A percentile compares a stretch with the other conserved stretches of the same genome.
These are phyloP conservation scores for Bacidia rubella DNA, from an alignment of 495 filamentous ascomycete genomes.

Conservation along the genomic window DNA sequence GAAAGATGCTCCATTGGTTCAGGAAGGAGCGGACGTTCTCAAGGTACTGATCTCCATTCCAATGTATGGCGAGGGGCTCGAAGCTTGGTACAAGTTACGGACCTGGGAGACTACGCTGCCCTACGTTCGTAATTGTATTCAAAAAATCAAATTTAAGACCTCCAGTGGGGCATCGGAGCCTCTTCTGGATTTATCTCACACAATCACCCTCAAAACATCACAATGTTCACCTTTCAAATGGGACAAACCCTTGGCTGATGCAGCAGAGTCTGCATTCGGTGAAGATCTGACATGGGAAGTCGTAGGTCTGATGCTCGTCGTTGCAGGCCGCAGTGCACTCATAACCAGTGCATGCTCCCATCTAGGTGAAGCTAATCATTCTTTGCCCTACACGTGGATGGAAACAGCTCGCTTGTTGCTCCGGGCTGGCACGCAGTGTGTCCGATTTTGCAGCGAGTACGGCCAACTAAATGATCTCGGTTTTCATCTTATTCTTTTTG, in stretches of 20 bases:
- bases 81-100: background rate
- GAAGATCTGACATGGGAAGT: constrained; percentile 46
- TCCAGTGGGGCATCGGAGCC: background rate
- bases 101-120: no score
- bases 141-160: background rate
- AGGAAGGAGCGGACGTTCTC: background rate
- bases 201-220: background rate
- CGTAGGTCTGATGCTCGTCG: constrained; percentile 37
- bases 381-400: constrained; percentile 7
- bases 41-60: background rate
- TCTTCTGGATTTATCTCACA: background rate
- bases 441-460: constrained; percentile 1
- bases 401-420: constrained; percentile 17
- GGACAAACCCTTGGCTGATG: constrained; percentile 17
- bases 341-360: constrained; percentile 27
- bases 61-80: background rate
- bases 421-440: constrained; percentile 18
- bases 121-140: background rate
- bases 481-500: background rate
- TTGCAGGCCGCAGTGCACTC: constrained; percentile 29
- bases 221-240: background rate
- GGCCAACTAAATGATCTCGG: constrained; percentile 7
- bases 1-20: background rate
- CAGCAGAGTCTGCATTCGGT: constrained; percentile 33
- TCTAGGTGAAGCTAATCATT: constrained; percentile 17